These are phyloP conservation scores for Sclerotinia trifoliorum DNA, from an alignment of 2,329 filamentous ascomycete species.

Conservation along the genomic window DNA sequence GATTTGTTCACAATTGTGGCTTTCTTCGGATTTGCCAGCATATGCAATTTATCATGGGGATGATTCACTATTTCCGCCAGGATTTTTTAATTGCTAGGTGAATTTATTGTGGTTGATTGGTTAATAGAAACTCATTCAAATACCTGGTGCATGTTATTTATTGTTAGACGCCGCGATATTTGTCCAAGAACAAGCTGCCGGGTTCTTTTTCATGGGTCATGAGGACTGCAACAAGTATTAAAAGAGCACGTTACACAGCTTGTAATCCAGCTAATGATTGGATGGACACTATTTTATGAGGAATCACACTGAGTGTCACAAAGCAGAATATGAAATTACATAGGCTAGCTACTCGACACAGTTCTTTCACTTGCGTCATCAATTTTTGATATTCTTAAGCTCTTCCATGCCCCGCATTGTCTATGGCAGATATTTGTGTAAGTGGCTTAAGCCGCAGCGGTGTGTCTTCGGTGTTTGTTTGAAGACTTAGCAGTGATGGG, in stretches of 20 bases:
- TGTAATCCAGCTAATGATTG: neutral
- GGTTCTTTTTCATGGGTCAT: slow-evolving; percentile 13
- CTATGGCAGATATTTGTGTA: neutral
- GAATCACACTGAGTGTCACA: neutral
- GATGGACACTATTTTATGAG: neutral
- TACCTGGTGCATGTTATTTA: neutral
- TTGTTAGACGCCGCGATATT: neutral
- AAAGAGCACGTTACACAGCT: neutral
- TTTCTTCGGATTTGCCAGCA: neutral
- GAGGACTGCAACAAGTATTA: neutral
- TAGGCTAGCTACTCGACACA: neutral
- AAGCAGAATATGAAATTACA: neutral
- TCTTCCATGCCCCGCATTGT: neutral
- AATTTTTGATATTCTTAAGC: neutral
- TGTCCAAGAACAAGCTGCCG: slow-evolving; percentile 1
- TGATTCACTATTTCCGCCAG: neutral
- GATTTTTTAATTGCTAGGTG: neutral
- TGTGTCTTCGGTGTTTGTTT: slow-evolving; percentile 10
- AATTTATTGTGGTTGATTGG: neutral
- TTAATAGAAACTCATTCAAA: neutral
- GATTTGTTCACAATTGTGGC: neutral
- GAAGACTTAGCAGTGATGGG: neutral
- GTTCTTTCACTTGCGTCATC: neutral
- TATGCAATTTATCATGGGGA: neutral
- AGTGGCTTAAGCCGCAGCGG: slow-evolving; percentile 10